Evolutionary conservation across 1,284 basidiomycete species (phyloP).

Genomic region (Rhodotorula sp.): DNA sequence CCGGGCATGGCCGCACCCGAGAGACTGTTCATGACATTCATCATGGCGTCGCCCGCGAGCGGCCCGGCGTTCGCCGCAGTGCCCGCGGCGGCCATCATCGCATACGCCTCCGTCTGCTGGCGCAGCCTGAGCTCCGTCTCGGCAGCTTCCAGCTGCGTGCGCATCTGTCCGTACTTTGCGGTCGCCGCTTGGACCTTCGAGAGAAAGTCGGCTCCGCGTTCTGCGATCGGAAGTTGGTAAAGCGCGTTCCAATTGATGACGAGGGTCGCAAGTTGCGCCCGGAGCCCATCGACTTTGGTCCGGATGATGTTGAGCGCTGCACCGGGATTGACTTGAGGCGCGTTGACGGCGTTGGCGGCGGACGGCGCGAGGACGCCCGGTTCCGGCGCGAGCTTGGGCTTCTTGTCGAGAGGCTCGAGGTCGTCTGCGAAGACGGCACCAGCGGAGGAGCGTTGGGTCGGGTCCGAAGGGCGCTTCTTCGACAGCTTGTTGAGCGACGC

Average conservation of each 20-base stretch:
- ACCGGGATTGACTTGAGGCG: background rate
- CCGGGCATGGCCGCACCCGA: background rate
- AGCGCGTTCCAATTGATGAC: too few species aligned
- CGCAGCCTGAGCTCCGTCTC: too few species aligned
- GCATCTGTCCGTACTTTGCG: too few species aligned
- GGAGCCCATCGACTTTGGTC: too few species aligned
- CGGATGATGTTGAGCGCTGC: too few species aligned
- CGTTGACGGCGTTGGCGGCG: conserved; percentile 9
- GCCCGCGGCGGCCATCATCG: too few species aligned
- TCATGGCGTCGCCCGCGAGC: background rate
- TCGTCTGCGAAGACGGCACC: conserved; percentile 13
- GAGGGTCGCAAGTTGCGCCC: too few species aligned
- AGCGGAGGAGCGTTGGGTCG: conserved; percentile 2
- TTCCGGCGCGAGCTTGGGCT: conserved; percentile 15
- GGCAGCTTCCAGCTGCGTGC: too few species aligned
- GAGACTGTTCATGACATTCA: background rate
- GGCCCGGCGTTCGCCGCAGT: background rate
- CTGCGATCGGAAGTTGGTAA: too few species aligned
- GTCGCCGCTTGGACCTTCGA: too few species aligned
- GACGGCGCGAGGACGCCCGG: conserved; percentile 10
- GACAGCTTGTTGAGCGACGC: background rate
- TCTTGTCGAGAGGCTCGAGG: conserved; percentile 17
- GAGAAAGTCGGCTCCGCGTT: too few species aligned
- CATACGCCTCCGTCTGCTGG: too few species aligned
- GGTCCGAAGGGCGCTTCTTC: conserved; percentile 24